These are phyloP conservation scores for Neurospora hispaniola DNA, from an alignment of 495 filamentous ascomycete species.

Conservation along the genomic window DNA sequence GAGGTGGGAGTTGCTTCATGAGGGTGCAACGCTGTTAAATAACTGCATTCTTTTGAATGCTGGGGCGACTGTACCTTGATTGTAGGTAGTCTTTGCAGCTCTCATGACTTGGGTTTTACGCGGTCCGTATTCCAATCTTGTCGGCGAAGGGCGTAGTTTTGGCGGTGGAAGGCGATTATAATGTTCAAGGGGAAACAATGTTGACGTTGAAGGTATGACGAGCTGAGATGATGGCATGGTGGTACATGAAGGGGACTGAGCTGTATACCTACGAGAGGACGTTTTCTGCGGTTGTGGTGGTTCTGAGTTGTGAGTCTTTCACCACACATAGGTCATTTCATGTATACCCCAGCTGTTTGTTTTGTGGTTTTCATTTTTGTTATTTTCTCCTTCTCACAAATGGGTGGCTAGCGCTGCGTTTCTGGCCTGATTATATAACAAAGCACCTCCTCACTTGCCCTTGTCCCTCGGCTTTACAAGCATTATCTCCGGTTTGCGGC, in stretches of 20 bases:
- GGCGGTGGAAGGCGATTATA: background rate
- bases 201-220: background rate
- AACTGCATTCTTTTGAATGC: constrained; percentile 59
- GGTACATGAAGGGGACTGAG: background rate
- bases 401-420: background rate
- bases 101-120: background rate
- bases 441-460: background rate
- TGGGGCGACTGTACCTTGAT: constrained; percentile 13
- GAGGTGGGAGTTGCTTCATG: constrained; percentile 84
- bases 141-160: background rate
- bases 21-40: constrained; percentile 68
- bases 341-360: constrained; percentile 1
- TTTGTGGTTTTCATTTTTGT: constrained; percentile 2
- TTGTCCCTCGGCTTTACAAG: background rate
- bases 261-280: background rate
- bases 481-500: background rate
- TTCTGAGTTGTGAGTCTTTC: background rate
- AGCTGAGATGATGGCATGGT: background rate
- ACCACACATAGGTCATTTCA: background rate
- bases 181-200: background rate
- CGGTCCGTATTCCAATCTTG: background rate
- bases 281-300: background rate
- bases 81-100: background rate
- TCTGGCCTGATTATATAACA: background rate
- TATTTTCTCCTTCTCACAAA: background rate